phyloP scores from a whole-genome alignment of 306 rosid species.

The Lithocarpus polystachyus region DNA sequence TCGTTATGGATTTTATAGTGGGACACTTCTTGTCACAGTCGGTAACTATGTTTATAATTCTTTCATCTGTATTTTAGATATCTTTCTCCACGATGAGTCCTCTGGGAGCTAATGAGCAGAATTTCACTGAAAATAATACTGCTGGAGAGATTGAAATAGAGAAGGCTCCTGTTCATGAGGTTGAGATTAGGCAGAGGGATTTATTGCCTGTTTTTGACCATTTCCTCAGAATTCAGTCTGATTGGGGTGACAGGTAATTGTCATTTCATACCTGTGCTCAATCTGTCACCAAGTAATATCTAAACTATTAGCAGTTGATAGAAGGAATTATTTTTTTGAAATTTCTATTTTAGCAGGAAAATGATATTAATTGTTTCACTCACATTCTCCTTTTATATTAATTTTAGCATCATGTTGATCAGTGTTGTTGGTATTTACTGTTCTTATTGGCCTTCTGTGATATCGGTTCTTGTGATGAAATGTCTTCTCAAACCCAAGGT shows the following conservation, averaged over 20 bases:
- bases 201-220: conserved; percentile 77
- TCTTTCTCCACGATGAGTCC: conserved; percentile 61
- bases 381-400: neutral
- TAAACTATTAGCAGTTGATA: neutral
- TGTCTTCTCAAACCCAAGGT: neutral
- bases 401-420: neutral
- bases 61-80: conserved; percentile 44
- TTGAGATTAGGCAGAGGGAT: conserved; percentile 78
- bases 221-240: conserved; percentile 59
- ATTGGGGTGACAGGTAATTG: conserved; percentile 78
- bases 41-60: conserved; percentile 24
- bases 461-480: neutral
- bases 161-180: conserved; percentile 55
- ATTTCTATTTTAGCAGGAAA: neutral
- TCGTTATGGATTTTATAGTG: conserved; percentile 17
- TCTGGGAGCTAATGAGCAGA: conserved; percentile 44
- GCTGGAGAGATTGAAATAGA: conserved; percentile 86
- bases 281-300: neutral
- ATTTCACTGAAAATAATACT: conserved; percentile 26
- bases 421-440: neutral
- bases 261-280: neutral
- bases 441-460: neutral
- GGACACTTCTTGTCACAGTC: conserved; percentile 17
- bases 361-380: neutral
- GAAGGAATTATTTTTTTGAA: neutral